Percentiles rank a stretch among this genome's conserved stretches.
Conservation (phyloP, 805 yeast species). For the Maudiozyma bulderi region DNA sequence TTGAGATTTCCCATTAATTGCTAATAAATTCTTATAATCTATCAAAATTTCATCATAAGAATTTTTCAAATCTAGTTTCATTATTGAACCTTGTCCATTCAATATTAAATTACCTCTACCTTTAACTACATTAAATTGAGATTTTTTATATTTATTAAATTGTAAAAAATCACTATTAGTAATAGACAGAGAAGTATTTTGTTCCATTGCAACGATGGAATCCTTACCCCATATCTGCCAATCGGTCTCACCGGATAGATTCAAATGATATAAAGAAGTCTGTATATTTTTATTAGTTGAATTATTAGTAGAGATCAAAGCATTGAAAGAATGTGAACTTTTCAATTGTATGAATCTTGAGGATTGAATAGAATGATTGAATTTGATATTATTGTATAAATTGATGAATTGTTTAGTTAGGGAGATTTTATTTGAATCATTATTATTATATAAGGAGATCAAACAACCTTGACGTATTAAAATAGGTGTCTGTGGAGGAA, state of each 20-base stretch:
- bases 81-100: constrained; percentile 16
- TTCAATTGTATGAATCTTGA: constrained; percentile 15
- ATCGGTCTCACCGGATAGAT: constrained; percentile 19
- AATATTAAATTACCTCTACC: constrained; percentile 27
- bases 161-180: neutral
- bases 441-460: constrained; percentile 16
- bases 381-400: constrained; percentile 14
- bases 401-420: constrained; percentile 16
- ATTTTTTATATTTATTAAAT: constrained; percentile 8
- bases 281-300: constrained; percentile 1
- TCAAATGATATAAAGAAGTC: constrained; percentile 7
- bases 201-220: constrained; percentile 24
- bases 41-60: constrained; percentile 21
- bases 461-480: constrained; percentile 22
- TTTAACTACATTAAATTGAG: constrained; percentile 14
- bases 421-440: neutral
- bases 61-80: constrained; percentile 21
- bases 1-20: constrained; percentile 23
- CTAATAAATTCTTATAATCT: constrained; percentile 24
- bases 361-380: constrained; percentile 13
- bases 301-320: constrained; percentile 20
- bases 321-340: constrained; percentile 9
- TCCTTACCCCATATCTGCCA: constrained; percentile 26
- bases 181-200: constrained; percentile 19
- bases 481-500: constrained; percentile 5